Conservation (phyloP, 441 rosid species). For the Erysimum cheiri region DNA sequence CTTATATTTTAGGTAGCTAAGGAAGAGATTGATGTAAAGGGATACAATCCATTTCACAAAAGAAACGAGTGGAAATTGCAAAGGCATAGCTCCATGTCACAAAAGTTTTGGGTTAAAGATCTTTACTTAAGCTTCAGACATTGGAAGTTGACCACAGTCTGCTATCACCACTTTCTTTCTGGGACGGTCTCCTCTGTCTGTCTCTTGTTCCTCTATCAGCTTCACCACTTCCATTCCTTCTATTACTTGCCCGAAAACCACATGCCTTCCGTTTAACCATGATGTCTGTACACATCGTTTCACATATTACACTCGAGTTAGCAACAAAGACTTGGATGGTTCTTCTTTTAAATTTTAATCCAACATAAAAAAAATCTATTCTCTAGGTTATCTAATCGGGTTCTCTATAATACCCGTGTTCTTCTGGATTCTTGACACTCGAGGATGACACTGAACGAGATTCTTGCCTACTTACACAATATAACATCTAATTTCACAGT, state of each 20-base stretch:
- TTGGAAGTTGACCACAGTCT: constrained; percentile 93
- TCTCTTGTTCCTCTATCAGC: constrained; percentile 86
- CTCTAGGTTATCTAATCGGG: background rate
- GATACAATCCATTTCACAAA: constrained; percentile 7
- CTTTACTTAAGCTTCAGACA: constrained; percentile 52
- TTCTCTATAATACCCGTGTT: background rate
- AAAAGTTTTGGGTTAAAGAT: constrained; percentile 4
- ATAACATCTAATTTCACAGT: background rate
- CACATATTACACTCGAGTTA: constrained; percentile 5
- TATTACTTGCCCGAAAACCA: constrained; percentile 93
- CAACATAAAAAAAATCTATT: background rate
- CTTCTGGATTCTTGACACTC: background rate
- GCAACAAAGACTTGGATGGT: background rate
- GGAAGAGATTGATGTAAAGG: constrained; percentile 22
- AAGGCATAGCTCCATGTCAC: constrained; percentile 25
- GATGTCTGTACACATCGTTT: constrained; percentile 66
- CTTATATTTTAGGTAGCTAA: background rate
- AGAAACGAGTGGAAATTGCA: constrained; percentile 22
- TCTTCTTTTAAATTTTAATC: background rate
- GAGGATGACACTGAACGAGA: background rate
- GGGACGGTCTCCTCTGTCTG: constrained; percentile 98
- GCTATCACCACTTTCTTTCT: constrained; percentile 76
- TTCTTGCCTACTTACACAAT: constrained; percentile 1
- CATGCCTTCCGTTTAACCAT: constrained; percentile 94
- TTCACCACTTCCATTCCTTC: constrained; percentile 94